Conservation (phyloP, 1,139 yeast genomes). For the Schizosaccharomyces versatilis region DNA sequence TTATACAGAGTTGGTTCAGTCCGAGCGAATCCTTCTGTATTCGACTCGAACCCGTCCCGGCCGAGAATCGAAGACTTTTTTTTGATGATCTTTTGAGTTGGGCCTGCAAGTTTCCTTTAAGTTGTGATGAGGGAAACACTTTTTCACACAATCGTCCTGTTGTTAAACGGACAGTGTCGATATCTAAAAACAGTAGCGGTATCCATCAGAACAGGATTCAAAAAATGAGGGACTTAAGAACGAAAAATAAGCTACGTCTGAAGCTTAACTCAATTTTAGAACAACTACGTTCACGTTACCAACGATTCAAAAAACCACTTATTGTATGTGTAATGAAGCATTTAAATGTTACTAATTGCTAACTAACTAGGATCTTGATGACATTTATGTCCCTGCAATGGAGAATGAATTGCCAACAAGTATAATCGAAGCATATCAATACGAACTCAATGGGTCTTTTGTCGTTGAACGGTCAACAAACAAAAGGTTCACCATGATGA, state of each 20-base stretch:
- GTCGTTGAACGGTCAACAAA: conserved; percentile 36
- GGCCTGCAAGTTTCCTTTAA: too few relatives aligned
- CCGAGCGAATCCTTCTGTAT: conserved; percentile 24
- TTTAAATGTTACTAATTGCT: neutral
- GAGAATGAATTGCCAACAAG: conserved; percentile 38
- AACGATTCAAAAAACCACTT: conserved; percentile 73
- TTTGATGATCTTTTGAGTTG: too few relatives aligned
- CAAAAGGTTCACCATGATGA: conserved; percentile 62
- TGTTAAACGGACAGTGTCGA: conserved; percentile 21
- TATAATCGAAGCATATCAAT: neutral
- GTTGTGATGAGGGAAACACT: too few relatives aligned
- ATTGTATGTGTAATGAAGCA: conserved; percentile 23
- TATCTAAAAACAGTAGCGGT: conserved; percentile 23
- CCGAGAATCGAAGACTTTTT: too few relatives aligned
- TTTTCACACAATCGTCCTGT: too few relatives aligned
- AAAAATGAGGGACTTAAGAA: conserved; percentile 48
- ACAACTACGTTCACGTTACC: conserved; percentile 61
- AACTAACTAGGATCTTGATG: conserved; percentile 6
- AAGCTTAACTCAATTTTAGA: conserved; percentile 80
- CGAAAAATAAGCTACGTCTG: conserved; percentile 65
- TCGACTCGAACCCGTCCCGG: conserved; percentile 16
- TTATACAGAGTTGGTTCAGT: conserved; percentile 31
- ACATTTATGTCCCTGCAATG: conserved; percentile 14
- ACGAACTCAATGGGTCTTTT: neutral
- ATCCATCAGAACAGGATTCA: conserved; percentile 18